Percentiles rank a stretch among this genome's conserved stretches.
Conservation (phyloP, 768 basidiomycete species). For the Tylopilus vinaceipallidus region DNA sequence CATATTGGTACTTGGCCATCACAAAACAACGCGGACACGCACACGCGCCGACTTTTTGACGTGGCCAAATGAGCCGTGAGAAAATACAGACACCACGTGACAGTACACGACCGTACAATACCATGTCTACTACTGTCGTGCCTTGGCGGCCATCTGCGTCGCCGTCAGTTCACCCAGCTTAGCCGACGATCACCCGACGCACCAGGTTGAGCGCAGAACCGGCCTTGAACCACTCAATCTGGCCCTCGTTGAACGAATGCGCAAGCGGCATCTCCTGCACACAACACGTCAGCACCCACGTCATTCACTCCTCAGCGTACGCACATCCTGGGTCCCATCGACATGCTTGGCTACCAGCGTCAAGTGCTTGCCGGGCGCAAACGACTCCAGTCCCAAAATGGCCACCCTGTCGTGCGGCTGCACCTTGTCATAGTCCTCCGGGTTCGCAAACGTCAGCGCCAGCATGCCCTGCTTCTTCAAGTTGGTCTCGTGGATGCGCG, state of each 20-base stretch:
- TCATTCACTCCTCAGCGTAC: conserved; percentile 14
- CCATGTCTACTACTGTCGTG: too few species aligned
- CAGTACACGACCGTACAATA: too few species aligned
- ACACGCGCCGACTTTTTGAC: conserved; percentile 11
- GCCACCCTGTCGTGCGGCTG: conserved; percentile 83
- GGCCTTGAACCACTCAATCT: conserved; percentile 98
- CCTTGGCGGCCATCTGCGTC: conserved; percentile 64
- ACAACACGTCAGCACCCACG: conserved; percentile 13
- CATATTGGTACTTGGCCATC: conserved; percentile 84
- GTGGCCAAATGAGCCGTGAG: conserved; percentile 15
- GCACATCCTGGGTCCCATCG: conserved; percentile 69
- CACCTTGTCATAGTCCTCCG: conserved; percentile 93
- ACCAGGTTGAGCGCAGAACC: conserved; percentile 91
- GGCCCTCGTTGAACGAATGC: conserved; percentile 95
- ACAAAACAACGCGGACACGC: too few species aligned
- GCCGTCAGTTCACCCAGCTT: background rate
- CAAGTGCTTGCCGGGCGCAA: conserved; percentile 91
- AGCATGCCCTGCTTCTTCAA: conserved; percentile 99
- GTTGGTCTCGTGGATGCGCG: conserved; percentile 97
- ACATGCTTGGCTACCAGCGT: conserved; percentile 78
- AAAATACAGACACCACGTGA: background rate
- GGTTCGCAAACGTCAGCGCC: conserved; percentile 88
- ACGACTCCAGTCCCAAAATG: conserved; percentile 83
- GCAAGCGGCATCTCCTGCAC: conserved; percentile 70
- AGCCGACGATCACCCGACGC: conserved; percentile 28